These are phyloP conservation scores for Ophiosphaerella herpotricha DNA, from an alignment of 2,329 filamentous ascomycete species.

Conservation along the genomic window DNA sequence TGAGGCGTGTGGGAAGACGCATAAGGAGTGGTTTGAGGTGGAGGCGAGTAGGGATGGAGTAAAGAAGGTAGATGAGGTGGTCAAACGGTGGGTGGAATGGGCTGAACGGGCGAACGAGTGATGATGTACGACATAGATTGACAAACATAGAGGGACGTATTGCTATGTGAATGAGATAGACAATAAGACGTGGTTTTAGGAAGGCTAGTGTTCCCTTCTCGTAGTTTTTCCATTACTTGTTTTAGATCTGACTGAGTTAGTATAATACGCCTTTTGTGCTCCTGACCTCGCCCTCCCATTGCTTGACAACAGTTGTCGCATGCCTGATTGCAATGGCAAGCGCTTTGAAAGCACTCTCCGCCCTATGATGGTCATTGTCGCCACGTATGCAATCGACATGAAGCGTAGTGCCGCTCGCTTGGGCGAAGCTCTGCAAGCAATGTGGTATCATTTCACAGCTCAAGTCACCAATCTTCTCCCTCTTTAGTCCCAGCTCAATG, in stretches of 20 bases:
- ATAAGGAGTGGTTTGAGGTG: slow-evolving; percentile 95
- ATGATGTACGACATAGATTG: neutral
- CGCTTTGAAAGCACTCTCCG: slow-evolving; percentile 97
- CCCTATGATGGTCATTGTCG: slow-evolving; percentile 92
- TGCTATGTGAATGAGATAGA: too few species aligned
- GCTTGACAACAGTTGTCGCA: slow-evolving; percentile 75
- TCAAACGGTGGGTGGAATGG: slow-evolving; percentile 86
- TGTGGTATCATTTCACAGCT: slow-evolving; percentile 95
- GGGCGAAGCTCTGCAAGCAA: slow-evolving; percentile 91
- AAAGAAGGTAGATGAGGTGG: slow-evolving; percentile 70
- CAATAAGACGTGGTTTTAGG: too few species aligned
- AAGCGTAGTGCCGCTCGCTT: slow-evolving; percentile 86
- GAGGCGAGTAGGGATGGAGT: slow-evolving; percentile 74
- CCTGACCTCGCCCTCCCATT: slow-evolving; percentile 87
- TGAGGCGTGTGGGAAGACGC: slow-evolving; percentile 77
- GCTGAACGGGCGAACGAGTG: slow-evolving; percentile 56
- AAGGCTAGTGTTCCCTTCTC: too few species aligned
- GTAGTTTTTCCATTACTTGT: too few species aligned
- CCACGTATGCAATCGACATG: slow-evolving; percentile 93
- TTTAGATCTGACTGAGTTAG: slow-evolving; percentile 20
- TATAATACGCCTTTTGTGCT: slow-evolving; percentile 93
- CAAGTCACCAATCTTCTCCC: slow-evolving; percentile 92
- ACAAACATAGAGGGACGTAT: too few species aligned
- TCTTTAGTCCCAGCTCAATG: slow-evolving; percentile 79
- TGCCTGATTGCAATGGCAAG: slow-evolving; percentile 81